Evolutionary conservation across 345 rosid genomes (phyloP).

Genomic region (Psidium friedrichsthalianum): DNA sequence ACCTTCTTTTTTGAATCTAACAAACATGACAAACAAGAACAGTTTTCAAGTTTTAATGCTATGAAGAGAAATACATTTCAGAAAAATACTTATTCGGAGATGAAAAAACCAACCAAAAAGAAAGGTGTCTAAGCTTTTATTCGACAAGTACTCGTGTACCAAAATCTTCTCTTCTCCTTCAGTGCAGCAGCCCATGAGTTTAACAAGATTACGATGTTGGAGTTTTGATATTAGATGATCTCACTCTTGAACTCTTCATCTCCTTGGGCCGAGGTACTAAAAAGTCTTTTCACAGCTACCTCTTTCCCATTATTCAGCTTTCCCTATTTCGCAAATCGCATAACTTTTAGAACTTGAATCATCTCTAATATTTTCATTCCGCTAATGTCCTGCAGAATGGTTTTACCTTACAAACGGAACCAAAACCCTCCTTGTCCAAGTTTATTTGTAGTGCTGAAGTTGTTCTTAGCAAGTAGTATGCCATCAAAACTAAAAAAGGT

Average conservation of each 20-base stretch:
- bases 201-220: constrained; percentile 59
- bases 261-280: constrained; percentile 48
- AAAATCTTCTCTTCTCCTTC: constrained; percentile 44
- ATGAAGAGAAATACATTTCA: neutral
- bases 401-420: constrained; percentile 2
- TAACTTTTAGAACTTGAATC: neutral
- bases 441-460: neutral
- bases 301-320: constrained; percentile 21
- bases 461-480: neutral
- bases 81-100: neutral
- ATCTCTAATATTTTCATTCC: neutral
- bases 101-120: constrained; percentile 7
- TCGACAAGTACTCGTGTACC: constrained; percentile 35
- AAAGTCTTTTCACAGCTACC: constrained; percentile 56
- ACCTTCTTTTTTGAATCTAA: constrained; percentile 7
- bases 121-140: neutral
- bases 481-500: neutral
- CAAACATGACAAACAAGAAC: neutral
- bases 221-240: constrained; percentile 39
- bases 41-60: neutral
- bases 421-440: constrained; percentile 7
- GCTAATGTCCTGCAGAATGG: neutral
- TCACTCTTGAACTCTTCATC: constrained; percentile 44
- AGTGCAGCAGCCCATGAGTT: constrained; percentile 44
- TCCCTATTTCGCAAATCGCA: constrained; percentile 20